Base-by-base conservation (phyloP, 352 stramenopile genomes). In the Globisporangium barbulae region DNA sequence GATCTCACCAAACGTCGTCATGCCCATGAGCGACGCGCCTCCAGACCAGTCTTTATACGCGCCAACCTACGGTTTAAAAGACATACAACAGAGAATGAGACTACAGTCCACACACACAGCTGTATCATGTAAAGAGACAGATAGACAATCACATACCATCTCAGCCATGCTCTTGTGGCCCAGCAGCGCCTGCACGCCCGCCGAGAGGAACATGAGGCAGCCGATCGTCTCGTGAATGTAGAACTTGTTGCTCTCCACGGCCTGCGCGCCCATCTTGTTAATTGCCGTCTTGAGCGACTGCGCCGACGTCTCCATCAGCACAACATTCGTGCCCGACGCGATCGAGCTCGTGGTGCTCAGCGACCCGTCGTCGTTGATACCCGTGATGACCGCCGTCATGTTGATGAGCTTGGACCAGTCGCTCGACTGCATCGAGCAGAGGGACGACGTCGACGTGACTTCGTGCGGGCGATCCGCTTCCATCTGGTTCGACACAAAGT, bases 1-100 rank as follows among this genome's bases (percentile, higher is more conserved):
- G 53, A 96, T 93, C 74, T 96, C 84, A 17, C 87, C 87, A 60
- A 94, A 96, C 42, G 87, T 93, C 39, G 87, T 96, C 80, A 96
- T 90, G 62, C 85, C 85, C 81, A 96, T 91, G 48, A 96, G 72
- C 4, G 81, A 91, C 13, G 83, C 84, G 7, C 81, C 81, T 55
- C 83, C 83, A 1, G 87, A 92, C 87, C 87, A 96, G 53, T 91
- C 75, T 41, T 85, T 89, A 70, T 93, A 96, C 15, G 87, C 85
- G 19, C 86, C 86, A n/a, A 95, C 82, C 83, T 93, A n/a, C 31
- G 31, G 50, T 5, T 28, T 60, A 30, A 44, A 45, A 55, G 21
- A 47, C 53, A 21, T 28, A 45, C 22, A 52, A 47, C 6, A 44
- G 8, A 53, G 17, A 53, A 3, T 55, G 28, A 55, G 28, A 55